Base-by-base conservation (phyloP, 2,329 filamentous ascomycete species). In the Alternaria arbusti region DNA sequence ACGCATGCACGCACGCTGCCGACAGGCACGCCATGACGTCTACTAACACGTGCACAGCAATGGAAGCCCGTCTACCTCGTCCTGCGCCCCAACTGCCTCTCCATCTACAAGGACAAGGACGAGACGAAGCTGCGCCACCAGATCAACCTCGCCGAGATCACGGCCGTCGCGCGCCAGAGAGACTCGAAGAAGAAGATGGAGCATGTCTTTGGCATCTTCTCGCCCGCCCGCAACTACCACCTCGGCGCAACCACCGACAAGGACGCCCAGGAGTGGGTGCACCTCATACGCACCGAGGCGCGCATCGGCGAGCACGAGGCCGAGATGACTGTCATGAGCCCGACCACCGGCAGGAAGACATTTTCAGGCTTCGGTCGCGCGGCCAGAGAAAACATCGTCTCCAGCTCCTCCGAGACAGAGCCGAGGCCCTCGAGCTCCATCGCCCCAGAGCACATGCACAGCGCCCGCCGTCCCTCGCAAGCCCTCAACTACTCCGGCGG, bases 41-140 rank as follows among this genome's bases (percentile, higher is more conserved):
- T 25, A 57, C 70, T 71, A 66, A 69, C 51, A 44, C 8, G 23
- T 46, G 64, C 25, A 49, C 80, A 97, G 89, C 90, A 91, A 66
- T 99, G 96, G 96, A 97, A 97, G 82, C 85, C 90, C 6, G 89
- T 94, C 65, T 96, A 92, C 81, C 85, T 98, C 45, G 96, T 99
- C 44, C 87, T 99, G 49, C 91, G 96, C 66, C 94, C 95, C 1
- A 96, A 96, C 72, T 88, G 92, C 20, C 87, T 99, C 32, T 97
- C 92, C 55, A 90, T 97, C 65, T 99, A 99, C 86, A 96, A 95
- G 81, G 91, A 95, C 77, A 89, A 92, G 72, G 92, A 94, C 72
- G 94, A 97, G 82, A 92, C 91, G 72, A 94, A 94, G 79, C 87
- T 99, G 46, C 91, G 93, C 56, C 91, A 96, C 75, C 94, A 97